Percentiles rank a stretch among this genome's conserved stretches.
phyloP scores from a whole-genome alignment of 805 yeast genomes.

The Candida hispaniensis region DNA sequence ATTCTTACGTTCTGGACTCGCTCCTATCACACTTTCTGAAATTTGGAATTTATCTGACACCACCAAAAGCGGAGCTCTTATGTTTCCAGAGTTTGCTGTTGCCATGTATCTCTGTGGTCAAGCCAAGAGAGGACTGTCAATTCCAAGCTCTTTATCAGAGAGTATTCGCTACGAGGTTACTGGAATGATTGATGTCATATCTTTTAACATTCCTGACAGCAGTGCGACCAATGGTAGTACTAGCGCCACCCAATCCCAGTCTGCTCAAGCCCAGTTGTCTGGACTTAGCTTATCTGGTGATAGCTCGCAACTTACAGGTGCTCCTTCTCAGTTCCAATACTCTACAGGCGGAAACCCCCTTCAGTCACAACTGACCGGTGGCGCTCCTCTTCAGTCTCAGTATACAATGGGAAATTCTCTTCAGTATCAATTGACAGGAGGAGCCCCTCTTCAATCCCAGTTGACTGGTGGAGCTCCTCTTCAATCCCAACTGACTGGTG shows the following conservation, averaged over 20 bases:
- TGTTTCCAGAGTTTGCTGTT: constrained; percentile 90
- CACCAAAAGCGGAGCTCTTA: constrained; percentile 67
- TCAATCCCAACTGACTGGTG: constrained; percentile 26
- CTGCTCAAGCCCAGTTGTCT: constrained; percentile 4
- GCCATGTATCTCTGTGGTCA: constrained; percentile 79
- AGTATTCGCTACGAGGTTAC: constrained; percentile 73
- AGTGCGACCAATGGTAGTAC: constrained; percentile 18
- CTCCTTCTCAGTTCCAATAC: constrained; percentile 15
- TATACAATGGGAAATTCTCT: constrained; percentile 24
- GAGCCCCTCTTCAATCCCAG: constrained; percentile 19
- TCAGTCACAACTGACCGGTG: constrained; percentile 31
- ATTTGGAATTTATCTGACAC: constrained; percentile 92
- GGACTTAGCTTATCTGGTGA: constrained; percentile 3
- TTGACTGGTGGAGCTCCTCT: constrained; percentile 20
- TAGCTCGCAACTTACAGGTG: constrained; percentile 9
- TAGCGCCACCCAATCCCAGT: constrained; percentile 1
- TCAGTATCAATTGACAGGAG: constrained; percentile 20
- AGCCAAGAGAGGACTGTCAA: constrained; percentile 63
- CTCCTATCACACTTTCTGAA: constrained; percentile 64
- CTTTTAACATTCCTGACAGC: constrained; percentile 59
- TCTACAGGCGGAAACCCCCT: constrained; percentile 22
- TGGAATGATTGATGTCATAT: constrained; percentile 82
- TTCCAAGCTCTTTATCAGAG: constrained; percentile 64
- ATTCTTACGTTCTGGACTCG: constrained; percentile 65
- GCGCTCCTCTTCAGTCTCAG: constrained; percentile 1